These are phyloP conservation scores for Leccinellum albellum DNA, from an alignment of 768 basidiomycete genomes.

Conservation along the genomic window DNA sequence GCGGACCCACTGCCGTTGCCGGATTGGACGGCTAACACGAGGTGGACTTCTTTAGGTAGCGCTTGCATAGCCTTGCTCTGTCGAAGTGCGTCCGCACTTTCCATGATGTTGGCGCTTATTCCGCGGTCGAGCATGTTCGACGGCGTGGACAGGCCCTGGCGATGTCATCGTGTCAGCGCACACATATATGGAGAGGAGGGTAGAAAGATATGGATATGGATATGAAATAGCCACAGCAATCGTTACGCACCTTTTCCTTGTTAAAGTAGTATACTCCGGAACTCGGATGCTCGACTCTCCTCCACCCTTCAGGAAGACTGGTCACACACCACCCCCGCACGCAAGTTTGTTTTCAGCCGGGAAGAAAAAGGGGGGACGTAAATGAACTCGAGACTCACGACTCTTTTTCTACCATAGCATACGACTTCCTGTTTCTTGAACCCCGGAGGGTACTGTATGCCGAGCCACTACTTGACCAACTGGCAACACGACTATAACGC, in stretches of 20 bases:
- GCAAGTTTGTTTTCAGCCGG: neutral
- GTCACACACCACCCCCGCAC: neutral
- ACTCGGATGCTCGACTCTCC: conserved; percentile 29
- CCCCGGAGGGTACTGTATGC: neutral
- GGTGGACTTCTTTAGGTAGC: conserved; percentile 5
- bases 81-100: conserved; percentile 11
- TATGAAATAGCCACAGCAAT: neutral
- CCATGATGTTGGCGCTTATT: conserved; percentile 1
- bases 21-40: conserved; percentile 19
- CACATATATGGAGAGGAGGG: neutral
- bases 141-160: conserved; percentile 12
- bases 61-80: conserved; percentile 2
- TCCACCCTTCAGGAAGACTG: conserved; percentile 26
- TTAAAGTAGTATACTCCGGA: conserved; percentile 32
- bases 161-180: neutral
- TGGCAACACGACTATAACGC: too few species aligned
- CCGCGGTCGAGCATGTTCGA: conserved; percentile 7
- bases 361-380: neutral
- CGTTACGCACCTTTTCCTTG: conserved; percentile 26
- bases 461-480: neutral
- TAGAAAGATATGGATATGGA: neutral
- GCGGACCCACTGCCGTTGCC: neutral
- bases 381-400: conserved; percentile 7
- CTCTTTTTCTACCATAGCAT: neutral
- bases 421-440: neutral